Base-by-base conservation (phyloP, 208 protist species). In the Endotrypanum monterogeii region DNA sequence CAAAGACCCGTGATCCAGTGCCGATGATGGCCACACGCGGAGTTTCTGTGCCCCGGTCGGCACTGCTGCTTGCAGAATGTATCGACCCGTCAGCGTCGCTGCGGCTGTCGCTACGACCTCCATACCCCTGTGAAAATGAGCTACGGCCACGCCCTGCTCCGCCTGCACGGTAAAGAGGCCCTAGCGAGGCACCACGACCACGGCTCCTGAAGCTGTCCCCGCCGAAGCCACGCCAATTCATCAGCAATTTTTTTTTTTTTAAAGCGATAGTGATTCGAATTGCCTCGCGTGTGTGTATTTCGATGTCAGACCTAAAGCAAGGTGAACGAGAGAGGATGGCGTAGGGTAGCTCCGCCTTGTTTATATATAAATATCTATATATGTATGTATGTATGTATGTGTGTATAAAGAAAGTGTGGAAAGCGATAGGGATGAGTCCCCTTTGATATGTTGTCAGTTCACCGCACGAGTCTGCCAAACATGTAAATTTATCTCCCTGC, bases 1-100 rank as follows among this genome's bases (percentile, higher is more conserved):
- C 39, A 25, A 74, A 71, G 8, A 69, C 70, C 0, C 52, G 18
- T 16, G 48, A 35, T 14, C 54, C 37, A 18, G 57, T 66, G 41
- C 76, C 71, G n/a, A 81, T 44, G 14, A 81, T 37, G 2, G 71
- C 76, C 35, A 80, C 71, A n/a, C 76, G 76, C 18, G 76, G 54
- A 4, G 71, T 76, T 20, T 54, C 71, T n/a, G 20, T 58, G 46
- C 75, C 69, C 5, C 16, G 28, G 32, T 35, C 62, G 25, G 28
- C 30, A 35, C 11, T 30, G 7, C 48, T 46, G 66, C 46, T 44
- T 25, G 18, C 63, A 28, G 25, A 12, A 11, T 35, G 20, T 28
- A 39, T 39, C 46, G 55, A 25, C 25, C 63, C 63, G 9, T 46
- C 63, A n/a, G 58, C 60, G 74, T 52, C 72, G 30, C 28, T 52